Evolutionary conservation across 345 rosid genomes (phyloP).

Genomic region (Populus deltoides): DNA sequence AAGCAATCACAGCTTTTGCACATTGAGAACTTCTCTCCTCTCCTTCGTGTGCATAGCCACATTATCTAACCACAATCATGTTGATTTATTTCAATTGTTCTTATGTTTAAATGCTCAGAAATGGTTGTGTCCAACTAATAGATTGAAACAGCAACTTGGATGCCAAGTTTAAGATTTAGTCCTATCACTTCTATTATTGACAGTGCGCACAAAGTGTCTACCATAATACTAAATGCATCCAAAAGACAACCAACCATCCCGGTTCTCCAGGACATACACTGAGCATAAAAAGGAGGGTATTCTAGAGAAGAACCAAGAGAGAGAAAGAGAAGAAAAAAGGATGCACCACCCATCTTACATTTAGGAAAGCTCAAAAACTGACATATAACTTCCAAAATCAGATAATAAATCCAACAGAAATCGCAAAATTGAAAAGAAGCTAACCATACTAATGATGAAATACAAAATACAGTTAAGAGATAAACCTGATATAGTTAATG

Average conservation of each 20-base stretch:
- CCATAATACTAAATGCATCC: no score
- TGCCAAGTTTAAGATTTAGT: no score
- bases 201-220: no score
- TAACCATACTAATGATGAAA: conserved; percentile 3
- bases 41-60: not conserved
- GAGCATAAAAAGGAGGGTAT: not conserved
- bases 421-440: not conserved
- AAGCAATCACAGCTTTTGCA: not conserved
- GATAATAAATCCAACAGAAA: not conserved
- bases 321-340: no score
- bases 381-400: not conserved
- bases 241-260: no score
- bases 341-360: not conserved
- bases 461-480: conserved; percentile 5
- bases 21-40: not conserved
- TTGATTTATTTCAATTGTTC: not conserved
- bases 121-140: not conserved
- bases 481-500: conserved; percentile 76
- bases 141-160: not conserved
- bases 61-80: not conserved
- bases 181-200: no score
- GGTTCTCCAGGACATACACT: not conserved
- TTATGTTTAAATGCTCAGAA: not conserved
- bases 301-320: no score
- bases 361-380: not conserved